A percentile compares a stretch with the other conserved stretches of the same genome.
phyloP scores from a whole-genome alignment of 495 filamentous ascomycete genomes.

The Aspergillus avenaceus region DNA sequence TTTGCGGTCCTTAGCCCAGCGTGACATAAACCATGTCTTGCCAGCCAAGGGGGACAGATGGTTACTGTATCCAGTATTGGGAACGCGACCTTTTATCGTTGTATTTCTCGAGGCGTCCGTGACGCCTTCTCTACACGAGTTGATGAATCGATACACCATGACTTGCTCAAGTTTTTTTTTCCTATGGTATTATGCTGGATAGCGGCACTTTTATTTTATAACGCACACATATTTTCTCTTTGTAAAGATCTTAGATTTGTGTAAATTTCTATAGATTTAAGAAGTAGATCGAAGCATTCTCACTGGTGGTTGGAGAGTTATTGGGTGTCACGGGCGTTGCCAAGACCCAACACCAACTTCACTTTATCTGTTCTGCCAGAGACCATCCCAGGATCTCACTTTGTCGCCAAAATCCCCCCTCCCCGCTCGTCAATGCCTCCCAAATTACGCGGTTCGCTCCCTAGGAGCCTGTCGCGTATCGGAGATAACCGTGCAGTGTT shows the following conservation, averaged over 20 bases:
- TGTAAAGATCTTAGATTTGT: neutral
- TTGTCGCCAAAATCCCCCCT: slow-evolving; percentile 3
- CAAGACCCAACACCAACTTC: slow-evolving; percentile 17
- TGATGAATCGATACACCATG: slow-evolving; percentile 30
- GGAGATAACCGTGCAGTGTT: slow-evolving; percentile 21
- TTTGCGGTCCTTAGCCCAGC: neutral
- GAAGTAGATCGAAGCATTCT: too few species aligned
- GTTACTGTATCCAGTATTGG: slow-evolving; percentile 19
- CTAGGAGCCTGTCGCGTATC: slow-evolving; percentile 31
- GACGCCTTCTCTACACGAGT: slow-evolving; percentile 25
- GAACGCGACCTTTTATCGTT: slow-evolving; percentile 11
- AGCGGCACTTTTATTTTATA: neutral
- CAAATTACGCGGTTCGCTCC: slow-evolving; percentile 36
- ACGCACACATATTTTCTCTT: neutral
- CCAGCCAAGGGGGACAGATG: slow-evolving; percentile 10
- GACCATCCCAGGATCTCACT: neutral
- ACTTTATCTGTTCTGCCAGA: slow-evolving; percentile 2
- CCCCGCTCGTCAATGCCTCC: slow-evolving; percentile 31
- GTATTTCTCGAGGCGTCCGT: slow-evolving; percentile 26
- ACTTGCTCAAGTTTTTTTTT: slow-evolving; percentile 4
- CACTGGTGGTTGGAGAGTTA: too few species aligned
- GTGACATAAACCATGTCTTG: slow-evolving; percentile 2
- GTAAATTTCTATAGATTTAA: too few species aligned
- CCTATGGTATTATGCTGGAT: neutral
- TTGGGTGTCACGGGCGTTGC: slow-evolving; percentile 6